Conservation (phyloP, 108 stramenopile species). For the Skeletonema menzelii region DNA sequence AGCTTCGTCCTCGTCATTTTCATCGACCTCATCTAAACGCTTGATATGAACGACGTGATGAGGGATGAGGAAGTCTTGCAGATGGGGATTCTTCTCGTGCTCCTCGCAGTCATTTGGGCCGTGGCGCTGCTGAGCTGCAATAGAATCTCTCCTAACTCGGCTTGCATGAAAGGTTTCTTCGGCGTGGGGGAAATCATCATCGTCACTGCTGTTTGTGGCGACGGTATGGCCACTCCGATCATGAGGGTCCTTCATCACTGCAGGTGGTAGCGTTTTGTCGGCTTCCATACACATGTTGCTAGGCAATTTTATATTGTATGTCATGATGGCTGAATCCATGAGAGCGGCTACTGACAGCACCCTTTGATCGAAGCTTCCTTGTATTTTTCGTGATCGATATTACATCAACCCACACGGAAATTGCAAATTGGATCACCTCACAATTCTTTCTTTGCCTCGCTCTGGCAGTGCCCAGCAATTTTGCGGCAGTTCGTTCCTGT, state of each 20-base stretch:
- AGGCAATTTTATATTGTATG: background rate
- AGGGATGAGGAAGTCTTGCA: conserved; percentile 17
- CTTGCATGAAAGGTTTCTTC: background rate
- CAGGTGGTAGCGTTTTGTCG: background rate
- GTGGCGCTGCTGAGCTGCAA: background rate
- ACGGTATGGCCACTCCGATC: background rate
- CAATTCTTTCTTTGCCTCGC: too few relatives aligned
- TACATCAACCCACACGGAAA: too few relatives aligned
- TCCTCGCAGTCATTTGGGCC: conserved; percentile 3
- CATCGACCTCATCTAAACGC: background rate
- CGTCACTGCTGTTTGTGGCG: background rate
- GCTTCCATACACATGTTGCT: background rate
- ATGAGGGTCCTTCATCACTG: background rate
- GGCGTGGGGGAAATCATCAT: background rate
- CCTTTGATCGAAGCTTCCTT: too few relatives aligned
- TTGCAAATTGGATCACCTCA: too few relatives aligned
- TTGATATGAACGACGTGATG: conserved; percentile 2
- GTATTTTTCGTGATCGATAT: too few relatives aligned
- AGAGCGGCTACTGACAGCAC: too few relatives aligned
- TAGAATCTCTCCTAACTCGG: background rate
- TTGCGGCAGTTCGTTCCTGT: too few relatives aligned
- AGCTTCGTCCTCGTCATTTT: background rate
- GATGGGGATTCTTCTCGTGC: conserved; percentile 18
- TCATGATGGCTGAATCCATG: background rate
- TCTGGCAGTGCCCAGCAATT: too few relatives aligned